Evolutionary conservation across 2,329 filamentous ascomycete genomes (phyloP).

Genomic region (Mariannaea sp.): DNA sequence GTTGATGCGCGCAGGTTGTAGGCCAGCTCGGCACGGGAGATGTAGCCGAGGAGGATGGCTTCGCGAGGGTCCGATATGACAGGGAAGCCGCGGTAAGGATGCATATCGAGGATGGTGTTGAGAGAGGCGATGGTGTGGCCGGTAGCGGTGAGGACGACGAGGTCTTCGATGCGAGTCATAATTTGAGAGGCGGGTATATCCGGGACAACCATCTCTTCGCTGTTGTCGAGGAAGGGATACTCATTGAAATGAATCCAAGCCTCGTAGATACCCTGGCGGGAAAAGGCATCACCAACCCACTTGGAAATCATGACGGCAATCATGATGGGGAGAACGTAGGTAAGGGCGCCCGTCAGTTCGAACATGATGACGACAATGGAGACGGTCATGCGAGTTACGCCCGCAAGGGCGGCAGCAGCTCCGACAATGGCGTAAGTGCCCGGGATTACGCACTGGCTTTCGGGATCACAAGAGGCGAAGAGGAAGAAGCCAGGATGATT

Average conservation of each 20-base stretch:
- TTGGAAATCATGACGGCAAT: slow-evolving; percentile 97
- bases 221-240: slow-evolving; percentile 94
- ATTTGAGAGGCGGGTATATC: slow-evolving; percentile 85
- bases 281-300: slow-evolving; percentile 97
- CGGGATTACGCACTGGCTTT: slow-evolving; percentile 86
- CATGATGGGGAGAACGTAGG: slow-evolving; percentile 98
- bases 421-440: slow-evolving; percentile 97
- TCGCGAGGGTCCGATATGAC: slow-evolving; percentile 79
- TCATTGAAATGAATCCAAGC: slow-evolving; percentile 96
- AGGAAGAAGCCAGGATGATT: slow-evolving; percentile 76
- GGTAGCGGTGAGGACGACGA: slow-evolving; percentile 83
- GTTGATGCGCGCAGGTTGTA: slow-evolving; percentile 70
- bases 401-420: slow-evolving; percentile 89
- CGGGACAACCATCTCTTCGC: slow-evolving; percentile 77
- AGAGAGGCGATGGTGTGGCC: slow-evolving; percentile 85
- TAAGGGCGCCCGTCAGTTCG: slow-evolving; percentile 92
- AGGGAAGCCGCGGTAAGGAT: slow-evolving; percentile 88
- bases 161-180: slow-evolving; percentile 91
- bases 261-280: slow-evolving; percentile 92
- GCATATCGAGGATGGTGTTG: slow-evolving; percentile 69
- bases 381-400: slow-evolving; percentile 94
- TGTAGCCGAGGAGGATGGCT: slow-evolving; percentile 86
- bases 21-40: slow-evolving; percentile 85
- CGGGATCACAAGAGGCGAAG: slow-evolving; percentile 82
- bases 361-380: slow-evolving; percentile 99